A percentile compares a stretch with the other conserved stretches of the same genome.
These are phyloP conservation scores for Starmerella roubikii DNA, from an alignment of 805 yeast genomes.

Conservation along the genomic window DNA sequence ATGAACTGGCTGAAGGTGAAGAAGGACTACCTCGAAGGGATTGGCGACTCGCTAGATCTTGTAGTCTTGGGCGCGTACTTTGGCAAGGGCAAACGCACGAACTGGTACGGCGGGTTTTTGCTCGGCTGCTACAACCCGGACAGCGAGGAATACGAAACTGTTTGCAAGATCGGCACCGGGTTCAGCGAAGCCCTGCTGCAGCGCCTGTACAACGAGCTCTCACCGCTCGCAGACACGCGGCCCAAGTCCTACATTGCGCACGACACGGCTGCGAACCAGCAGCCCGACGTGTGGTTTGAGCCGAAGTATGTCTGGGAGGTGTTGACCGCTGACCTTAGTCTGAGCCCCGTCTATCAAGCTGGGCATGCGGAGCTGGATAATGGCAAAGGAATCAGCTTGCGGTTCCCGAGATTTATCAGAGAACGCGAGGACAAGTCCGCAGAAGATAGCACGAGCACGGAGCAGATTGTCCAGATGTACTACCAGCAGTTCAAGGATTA, in stretches of 20 bases:
- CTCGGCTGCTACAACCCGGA: slow-evolving; percentile 84
- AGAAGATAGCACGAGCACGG: slow-evolving; percentile 77
- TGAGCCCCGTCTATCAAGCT: slow-evolving; percentile 81
- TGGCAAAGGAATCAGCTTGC: slow-evolving; percentile 74
- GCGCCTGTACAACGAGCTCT: slow-evolving; percentile 42
- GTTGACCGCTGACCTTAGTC: slow-evolving; percentile 75
- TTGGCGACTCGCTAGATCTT: slow-evolving; percentile 88
- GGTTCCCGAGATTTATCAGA: slow-evolving; percentile 79
- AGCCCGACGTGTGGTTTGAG: slow-evolving; percentile 91
- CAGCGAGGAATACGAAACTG: slow-evolving; percentile 83
- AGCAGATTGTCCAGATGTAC: slow-evolving; percentile 73
- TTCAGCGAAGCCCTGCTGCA: slow-evolving; percentile 75
- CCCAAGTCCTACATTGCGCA: slow-evolving; percentile 58
- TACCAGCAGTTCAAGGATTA: slow-evolving; percentile 38
- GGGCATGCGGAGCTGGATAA: slow-evolving; percentile 42
- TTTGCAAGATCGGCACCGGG: slow-evolving; percentile 96
- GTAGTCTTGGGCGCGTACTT: slow-evolving; percentile 89
- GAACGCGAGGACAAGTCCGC: slow-evolving; percentile 74
- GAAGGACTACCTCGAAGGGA: slow-evolving; percentile 88
- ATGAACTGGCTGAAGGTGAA: slow-evolving; percentile 91
- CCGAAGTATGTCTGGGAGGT: slow-evolving; percentile 78
- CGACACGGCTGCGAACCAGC: slow-evolving; percentile 50
- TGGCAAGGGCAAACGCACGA: slow-evolving; percentile 91
- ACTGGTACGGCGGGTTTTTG: slow-evolving; percentile 86
- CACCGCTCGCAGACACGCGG: slow-evolving; percentile 48